phyloP scores from a whole-genome alignment of 2,329 filamentous ascomycete species.

The Magnaporthales sp. region DNA sequence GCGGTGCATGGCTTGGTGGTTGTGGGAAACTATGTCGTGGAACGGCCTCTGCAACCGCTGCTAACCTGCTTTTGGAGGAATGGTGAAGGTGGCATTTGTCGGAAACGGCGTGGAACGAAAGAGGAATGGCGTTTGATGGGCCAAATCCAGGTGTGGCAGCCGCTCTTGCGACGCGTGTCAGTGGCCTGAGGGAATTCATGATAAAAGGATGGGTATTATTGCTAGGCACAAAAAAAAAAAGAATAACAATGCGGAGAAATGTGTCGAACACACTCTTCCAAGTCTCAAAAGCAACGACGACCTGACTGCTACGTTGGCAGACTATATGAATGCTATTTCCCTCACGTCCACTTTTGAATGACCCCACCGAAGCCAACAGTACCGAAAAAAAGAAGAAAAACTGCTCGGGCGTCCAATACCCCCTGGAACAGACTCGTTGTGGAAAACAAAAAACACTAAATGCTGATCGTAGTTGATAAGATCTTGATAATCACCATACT shows the following conservation, averaged over 20 bases:
- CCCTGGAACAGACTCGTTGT: too few species aligned
- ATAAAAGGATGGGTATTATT: not conserved
- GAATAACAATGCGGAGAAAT: not conserved
- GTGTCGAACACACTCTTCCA: too few species aligned
- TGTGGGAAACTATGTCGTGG: not conserved
- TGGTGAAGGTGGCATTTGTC: not conserved
- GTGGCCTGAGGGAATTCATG: not conserved
- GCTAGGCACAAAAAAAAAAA: not conserved
- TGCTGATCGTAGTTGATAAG: not conserved
- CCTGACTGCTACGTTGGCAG: not conserved
- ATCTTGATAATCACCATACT: not conserved
- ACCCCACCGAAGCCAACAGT: not conserved
- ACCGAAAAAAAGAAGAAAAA: too few species aligned
- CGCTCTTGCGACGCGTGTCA: not conserved
- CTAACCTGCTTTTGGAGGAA: not conserved
- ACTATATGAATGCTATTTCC: not conserved
- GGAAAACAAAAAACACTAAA: too few species aligned
- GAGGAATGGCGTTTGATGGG: not conserved
- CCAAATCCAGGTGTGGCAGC: not conserved
- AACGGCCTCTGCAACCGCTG: not conserved
- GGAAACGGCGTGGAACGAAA: not conserved
- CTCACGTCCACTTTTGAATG: not conserved
- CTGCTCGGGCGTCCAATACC: too few species aligned
- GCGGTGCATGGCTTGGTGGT: not conserved
- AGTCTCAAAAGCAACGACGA: too few species aligned